Percentiles rank a stretch among this genome's conserved stretches.
These are phyloP conservation scores for Kwoniella botswanensis DNA, from an alignment of 768 basidiomycete genomes.

Conservation along the genomic window DNA sequence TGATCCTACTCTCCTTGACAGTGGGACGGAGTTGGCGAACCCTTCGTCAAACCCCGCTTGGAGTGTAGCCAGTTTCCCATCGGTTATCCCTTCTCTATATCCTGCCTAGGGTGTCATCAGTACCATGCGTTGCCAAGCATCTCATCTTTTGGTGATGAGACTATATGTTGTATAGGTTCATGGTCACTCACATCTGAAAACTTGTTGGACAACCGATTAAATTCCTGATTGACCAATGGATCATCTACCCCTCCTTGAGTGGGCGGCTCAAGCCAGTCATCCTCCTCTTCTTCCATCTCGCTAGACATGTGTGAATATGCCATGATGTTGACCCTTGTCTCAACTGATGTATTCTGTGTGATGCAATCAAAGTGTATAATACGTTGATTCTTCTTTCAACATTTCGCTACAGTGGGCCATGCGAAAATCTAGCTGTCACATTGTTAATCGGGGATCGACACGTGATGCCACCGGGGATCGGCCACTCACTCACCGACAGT, in stretches of 20 bases:
- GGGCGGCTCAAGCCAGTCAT: conserved; percentile 48
- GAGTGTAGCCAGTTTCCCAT: conserved; percentile 83
- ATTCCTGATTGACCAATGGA: conserved; percentile 52
- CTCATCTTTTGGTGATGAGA: background rate
- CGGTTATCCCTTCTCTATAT: conserved; percentile 94
- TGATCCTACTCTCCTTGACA: conserved; percentile 76
- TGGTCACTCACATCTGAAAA: conserved; percentile 52
- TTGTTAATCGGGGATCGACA: too few relatives aligned
- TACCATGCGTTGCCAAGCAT: conserved; percentile 12
- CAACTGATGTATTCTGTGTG: background rate
- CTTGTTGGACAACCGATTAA: conserved; percentile 44
- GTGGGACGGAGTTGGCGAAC: conserved; percentile 66
- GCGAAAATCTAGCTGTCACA: too few relatives aligned
- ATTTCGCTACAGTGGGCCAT: too few relatives aligned
- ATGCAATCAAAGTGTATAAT: too few relatives aligned
- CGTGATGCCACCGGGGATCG: too few relatives aligned
- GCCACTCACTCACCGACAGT: too few relatives aligned
- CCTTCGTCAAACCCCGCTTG: conserved; percentile 91
- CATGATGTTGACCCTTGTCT: background rate
- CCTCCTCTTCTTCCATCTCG: conserved; percentile 27
- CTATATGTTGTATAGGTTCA: too few relatives aligned
- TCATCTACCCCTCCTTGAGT: conserved; percentile 39
- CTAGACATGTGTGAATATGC: conserved; percentile 2
- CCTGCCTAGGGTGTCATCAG: conserved; percentile 68
- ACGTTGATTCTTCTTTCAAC: too few relatives aligned